phyloP scores from a whole-genome alignment of 768 basidiomycete genomes.

The Lentinula sp. region DNA sequence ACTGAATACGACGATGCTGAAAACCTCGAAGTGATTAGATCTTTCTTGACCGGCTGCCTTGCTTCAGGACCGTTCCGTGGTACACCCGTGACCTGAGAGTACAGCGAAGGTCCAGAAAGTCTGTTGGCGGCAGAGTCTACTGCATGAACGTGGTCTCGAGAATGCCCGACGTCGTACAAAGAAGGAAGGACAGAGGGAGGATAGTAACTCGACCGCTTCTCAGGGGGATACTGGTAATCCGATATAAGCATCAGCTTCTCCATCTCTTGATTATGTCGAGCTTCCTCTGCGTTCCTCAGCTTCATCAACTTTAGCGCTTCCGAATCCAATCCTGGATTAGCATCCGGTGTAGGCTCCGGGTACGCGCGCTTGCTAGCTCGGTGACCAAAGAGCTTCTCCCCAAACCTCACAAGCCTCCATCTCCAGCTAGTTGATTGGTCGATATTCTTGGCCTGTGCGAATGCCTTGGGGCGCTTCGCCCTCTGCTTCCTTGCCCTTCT shows the following conservation, averaged over 20 bases:
- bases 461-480: conserved; percentile 57
- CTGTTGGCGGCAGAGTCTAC: conserved; percentile 17
- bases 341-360: background rate
- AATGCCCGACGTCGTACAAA: conserved; percentile 20
- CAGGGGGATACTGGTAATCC: conserved; percentile 37
- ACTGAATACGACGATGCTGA: conserved; percentile 2
- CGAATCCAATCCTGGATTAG: conserved; percentile 9
- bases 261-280: conserved; percentile 39
- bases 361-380: conserved; percentile 15
- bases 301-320: conserved; percentile 49
- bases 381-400: conserved; percentile 54
- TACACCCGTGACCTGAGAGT: conserved; percentile 62
- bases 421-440: conserved; percentile 48
- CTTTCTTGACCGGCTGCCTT: conserved; percentile 61
- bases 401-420: conserved; percentile 46
- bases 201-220: conserved; percentile 28
- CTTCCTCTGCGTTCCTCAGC: conserved; percentile 44
- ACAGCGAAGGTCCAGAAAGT: conserved; percentile 51
- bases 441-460: conserved; percentile 55
- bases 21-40: conserved; percentile 12
- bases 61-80: conserved; percentile 60
- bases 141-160: conserved; percentile 16
- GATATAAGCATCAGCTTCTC: conserved; percentile 47
- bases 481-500: conserved; percentile 64
- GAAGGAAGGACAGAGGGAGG: conserved; percentile 43